Evolutionary conservation across 345 rosid genomes (phyloP), one percentile per base, ranked within the genome.

Genomic region (Moricandia arvensis): DNA sequence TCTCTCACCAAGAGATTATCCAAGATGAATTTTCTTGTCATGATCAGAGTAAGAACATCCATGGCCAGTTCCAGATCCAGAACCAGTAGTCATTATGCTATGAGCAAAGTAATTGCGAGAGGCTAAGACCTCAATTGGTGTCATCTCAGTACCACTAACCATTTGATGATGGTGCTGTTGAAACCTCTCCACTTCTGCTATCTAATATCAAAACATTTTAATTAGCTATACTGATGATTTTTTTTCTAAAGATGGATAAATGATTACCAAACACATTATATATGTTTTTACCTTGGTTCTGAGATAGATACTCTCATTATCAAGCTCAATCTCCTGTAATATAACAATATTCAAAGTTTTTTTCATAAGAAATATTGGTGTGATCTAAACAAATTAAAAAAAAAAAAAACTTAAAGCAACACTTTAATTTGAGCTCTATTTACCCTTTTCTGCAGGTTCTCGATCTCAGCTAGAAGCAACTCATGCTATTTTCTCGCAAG

Each of bases 381-480:
- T 33, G 16, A 8, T 5, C 26, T 33, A 34, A 65, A 6, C 47
- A 58, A n/a, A n/a, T n/a, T n/a, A n/a, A n/a, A n/a, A n/a, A n/a
- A 45, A 51, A 43, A 37, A 58, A 21, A 21, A 2, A 34, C 4
- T 38, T 43, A 30, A 4, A 55, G 58, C 1, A 69, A 41, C 59
- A 6, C 16, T 11, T 26, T 58, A 27, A 27, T 27, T 12, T 58
- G 15, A 67, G 24, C 16, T 62, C 41, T 38, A 2, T 72, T 21
- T 83, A 95, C 99, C 89, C 96, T 86, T 85, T 93, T 95, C 82
- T 93, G 98, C 79, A 80, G 16, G 66, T 85, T 93, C 83, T 95
- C 99, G 45, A 93, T 95, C 79, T 95, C 99, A 62, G 89, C 93
- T 29, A 90, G 93, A 82, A 93, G 81, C 89, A 90, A 85, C 80